Conservation (phyloP, 192 early-diverging fungal species). For the Chytriomyces confervae region DNA sequence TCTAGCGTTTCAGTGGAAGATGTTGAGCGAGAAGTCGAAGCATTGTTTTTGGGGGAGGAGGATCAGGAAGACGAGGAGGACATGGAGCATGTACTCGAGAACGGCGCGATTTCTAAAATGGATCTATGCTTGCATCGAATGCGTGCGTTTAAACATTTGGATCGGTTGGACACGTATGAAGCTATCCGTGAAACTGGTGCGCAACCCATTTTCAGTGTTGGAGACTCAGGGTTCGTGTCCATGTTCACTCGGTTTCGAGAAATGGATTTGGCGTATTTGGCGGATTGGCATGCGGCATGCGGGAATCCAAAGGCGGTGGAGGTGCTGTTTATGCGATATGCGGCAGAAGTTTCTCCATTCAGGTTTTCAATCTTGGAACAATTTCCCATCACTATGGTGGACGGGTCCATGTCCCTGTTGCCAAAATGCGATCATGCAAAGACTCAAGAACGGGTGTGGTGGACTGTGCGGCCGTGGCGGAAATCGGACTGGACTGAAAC, state of each 20-base stretch:
- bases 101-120: background rate
- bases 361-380: slow-evolving; percentile 63
- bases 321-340: slow-evolving; percentile 67
- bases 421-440: slow-evolving; percentile 33
- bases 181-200: slow-evolving; percentile 51
- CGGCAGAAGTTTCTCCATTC: slow-evolving; percentile 62
- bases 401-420: slow-evolving; percentile 46
- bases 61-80: slow-evolving; percentile 28
- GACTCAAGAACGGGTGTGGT: slow-evolving; percentile 45
- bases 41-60: slow-evolving; percentile 34
- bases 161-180: slow-evolving; percentile 66
- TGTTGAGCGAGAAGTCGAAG: slow-evolving; percentile 47
- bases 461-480: slow-evolving; percentile 47
- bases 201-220: slow-evolving; percentile 10
- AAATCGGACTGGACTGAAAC: slow-evolving; percentile 66
- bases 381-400: slow-evolving; percentile 62
- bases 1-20: slow-evolving; percentile 51
- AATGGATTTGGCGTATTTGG: slow-evolving; percentile 62
- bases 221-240: slow-evolving; percentile 45
- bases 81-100: background rate
- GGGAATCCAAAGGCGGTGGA: slow-evolving; percentile 65
- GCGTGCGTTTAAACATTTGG: slow-evolving; percentile 65
- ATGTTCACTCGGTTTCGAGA: slow-evolving; percentile 66
- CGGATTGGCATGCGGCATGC: slow-evolving; percentile 60
- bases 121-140: slow-evolving; percentile 55